Base-by-base conservation (phyloP, 2,329 filamentous ascomycete species). In the Fusarium sp. region DNA sequence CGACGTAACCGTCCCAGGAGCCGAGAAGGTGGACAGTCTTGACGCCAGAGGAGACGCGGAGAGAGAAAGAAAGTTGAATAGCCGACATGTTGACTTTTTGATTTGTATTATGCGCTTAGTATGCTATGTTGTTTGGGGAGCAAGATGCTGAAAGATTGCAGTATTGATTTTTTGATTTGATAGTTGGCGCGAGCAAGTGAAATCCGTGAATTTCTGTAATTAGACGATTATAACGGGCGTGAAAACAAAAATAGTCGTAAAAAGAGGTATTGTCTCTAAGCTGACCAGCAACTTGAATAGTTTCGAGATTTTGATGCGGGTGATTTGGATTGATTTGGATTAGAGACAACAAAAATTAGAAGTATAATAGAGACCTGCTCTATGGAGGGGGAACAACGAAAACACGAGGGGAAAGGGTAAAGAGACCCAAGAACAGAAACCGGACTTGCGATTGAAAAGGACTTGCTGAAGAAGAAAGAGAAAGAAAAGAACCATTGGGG, bases 21-120 rank as follows among this genome's bases (percentile, higher is more conserved):
- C 95, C 95, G 84, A 98, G 92, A 75, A 99, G 88, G 81, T 98
- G 95, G 80, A 97, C 95, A 79, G 95, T 95, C 90, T 98, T 97
- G 88, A 97, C 94, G 85, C 94, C 94, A 80, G 93, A 90, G 80
- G 95, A 97, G 82, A 97, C 97, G 86, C 95, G 94, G 82, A 98
- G 93, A 82, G 92, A 91, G 86, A 98, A 98, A 80, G 94, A 95
- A 76, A 97, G 91, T 85, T 98, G 95, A 84, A 96, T 90, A 81
- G 94, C 87, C 83, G 95, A 91, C 94, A 97, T 97, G 85, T 80
- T 90, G 82, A 86, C 32, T 81, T n/a, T 38, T 38, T 90, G 81
- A 79, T 65, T 75, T 70, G 54, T 38, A 67, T 63, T 47, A 60
- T 56, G 60, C 59, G 70, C 38, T 66, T 72, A 25, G 51, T n/a